Percentiles rank a stretch among this genome's conserved stretches.
These are phyloP conservation scores for Naegleria lovaniensis DNA, from an alignment of 208 protist genomes.

Conservation along the genomic window DNA sequence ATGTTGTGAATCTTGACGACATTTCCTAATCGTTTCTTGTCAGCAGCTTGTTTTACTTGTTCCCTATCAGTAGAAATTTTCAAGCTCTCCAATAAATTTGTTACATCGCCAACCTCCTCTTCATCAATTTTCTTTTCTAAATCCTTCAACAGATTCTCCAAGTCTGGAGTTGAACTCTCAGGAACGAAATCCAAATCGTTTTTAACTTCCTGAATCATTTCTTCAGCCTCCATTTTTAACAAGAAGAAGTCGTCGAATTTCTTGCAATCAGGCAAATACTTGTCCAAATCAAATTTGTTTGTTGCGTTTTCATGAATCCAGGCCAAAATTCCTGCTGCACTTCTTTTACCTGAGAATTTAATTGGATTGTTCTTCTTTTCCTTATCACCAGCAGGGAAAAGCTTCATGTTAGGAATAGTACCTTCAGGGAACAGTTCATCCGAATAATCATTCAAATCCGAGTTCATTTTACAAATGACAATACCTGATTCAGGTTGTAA, in stretches of 20 bases:
- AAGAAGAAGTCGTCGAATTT: neutral
- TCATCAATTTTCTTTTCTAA: neutral
- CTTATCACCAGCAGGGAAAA: neutral
- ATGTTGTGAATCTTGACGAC: neutral
- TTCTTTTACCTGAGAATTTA: neutral
- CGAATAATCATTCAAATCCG: neutral
- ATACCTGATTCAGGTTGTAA: neutral
- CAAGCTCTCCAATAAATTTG: neutral
- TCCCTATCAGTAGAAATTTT: neutral
- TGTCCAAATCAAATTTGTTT: constrained; percentile 5
- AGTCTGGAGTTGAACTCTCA: neutral
- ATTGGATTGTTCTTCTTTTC: neutral
- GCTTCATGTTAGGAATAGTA: neutral
- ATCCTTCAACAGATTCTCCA: neutral
- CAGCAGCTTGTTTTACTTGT: neutral
- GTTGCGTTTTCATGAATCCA: neutral
- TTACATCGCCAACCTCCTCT: neutral
- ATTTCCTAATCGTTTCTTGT: neutral
- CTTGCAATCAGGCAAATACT: neutral
- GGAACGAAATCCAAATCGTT: neutral
- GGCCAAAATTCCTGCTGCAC: neutral
- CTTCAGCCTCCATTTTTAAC: neutral
- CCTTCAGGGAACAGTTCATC: neutral
- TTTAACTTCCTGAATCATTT: neutral
- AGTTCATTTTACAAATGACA: neutral